A percentile compares a stretch with the other conserved stretches of the same genome.
These are phyloP conservation scores for Geotrichum reessii DNA, from an alignment of 1,139 yeast species.

Conservation along the genomic window DNA sequence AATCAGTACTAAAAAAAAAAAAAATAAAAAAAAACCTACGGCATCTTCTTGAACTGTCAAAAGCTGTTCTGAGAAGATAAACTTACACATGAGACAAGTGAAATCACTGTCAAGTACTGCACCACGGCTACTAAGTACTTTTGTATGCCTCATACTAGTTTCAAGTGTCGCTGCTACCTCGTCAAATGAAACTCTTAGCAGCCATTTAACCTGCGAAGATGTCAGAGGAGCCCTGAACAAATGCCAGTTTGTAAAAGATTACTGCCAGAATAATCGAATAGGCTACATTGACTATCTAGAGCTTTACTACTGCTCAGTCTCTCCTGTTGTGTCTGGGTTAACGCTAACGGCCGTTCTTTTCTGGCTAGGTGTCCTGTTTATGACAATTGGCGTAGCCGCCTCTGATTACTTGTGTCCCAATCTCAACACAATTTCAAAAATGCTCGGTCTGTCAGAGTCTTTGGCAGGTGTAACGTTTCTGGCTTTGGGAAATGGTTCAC, in stretches of 20 bases:
- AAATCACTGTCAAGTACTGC: not conserved
- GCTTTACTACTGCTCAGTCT: conserved; percentile 32
- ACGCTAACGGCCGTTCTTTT: conserved; percentile 20
- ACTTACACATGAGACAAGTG: not conserved
- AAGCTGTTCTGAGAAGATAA: not conserved
- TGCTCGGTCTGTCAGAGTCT: conserved; percentile 63
- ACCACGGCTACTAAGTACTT: not conserved
- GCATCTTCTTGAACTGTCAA: not conserved
- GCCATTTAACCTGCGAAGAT: conserved; percentile 20
- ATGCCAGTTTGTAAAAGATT: conserved; percentile 32
- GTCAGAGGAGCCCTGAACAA: conserved; percentile 27
- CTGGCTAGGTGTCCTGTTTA: conserved; percentile 45
- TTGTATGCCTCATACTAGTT: not conserved
- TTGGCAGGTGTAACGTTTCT: conserved; percentile 81
- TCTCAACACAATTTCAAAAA: conserved; percentile 53
- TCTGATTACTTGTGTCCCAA: conserved; percentile 74
- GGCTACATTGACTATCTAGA: conserved; percentile 34
- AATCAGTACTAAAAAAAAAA: not conserved
- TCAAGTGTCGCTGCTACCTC: conserved; percentile 4
- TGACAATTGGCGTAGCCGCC: conserved; percentile 66
- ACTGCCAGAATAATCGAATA: conserved; percentile 31
- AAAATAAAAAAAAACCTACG: too few species aligned
- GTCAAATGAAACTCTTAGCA: not conserved
- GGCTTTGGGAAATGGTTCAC: conserved; percentile 90
- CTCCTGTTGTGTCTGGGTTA: conserved; percentile 19